phyloP scores from a whole-genome alignment of 2,329 filamentous ascomycete genomes.

The Penicillium oxalicum region DNA sequence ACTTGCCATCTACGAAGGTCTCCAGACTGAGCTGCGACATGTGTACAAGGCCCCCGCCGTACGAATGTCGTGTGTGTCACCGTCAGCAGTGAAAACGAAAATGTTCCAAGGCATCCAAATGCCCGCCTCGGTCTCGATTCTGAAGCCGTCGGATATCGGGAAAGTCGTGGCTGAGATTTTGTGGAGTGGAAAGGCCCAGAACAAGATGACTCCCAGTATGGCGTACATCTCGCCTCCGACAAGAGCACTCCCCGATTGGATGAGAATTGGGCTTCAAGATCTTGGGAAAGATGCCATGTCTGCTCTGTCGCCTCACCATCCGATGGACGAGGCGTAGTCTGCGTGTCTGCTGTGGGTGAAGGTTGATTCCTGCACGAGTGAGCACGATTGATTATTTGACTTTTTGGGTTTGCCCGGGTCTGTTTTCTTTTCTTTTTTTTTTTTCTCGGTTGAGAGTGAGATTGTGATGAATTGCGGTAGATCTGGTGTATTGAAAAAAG shows the following conservation, averaged over 20 bases:
- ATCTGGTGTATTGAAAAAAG: too few species aligned
- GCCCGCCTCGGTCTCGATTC: not conserved
- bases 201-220: slow-evolving; percentile 1
- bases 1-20: slow-evolving; percentile 4
- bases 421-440: too few species aligned
- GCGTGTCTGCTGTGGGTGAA: not conserved
- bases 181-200: slow-evolving; percentile 5
- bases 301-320: slow-evolving; percentile 3
- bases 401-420: too few species aligned
- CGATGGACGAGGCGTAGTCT: not conserved
- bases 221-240: slow-evolving; percentile 6
- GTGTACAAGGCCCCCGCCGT: slow-evolving; percentile 5
- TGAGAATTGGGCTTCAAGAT: slow-evolving; percentile 5
- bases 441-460: too few species aligned
- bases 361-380: too few species aligned
- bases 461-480: too few species aligned
- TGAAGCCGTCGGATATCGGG: slow-evolving; percentile 2
- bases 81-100: slow-evolving; percentile 3
- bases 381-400: too few species aligned
- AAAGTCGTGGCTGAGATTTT: slow-evolving; percentile 4
- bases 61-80: slow-evolving; percentile 1
- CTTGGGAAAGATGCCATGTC: slow-evolving; percentile 5
- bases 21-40: slow-evolving; percentile 5
- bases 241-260: slow-evolving; percentile 5
- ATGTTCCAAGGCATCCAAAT: slow-evolving; percentile 4